Evolutionary conservation across 2,329 filamentous ascomycete species (phyloP).

Genomic region (Cryoendolithus antarcticus): DNA sequence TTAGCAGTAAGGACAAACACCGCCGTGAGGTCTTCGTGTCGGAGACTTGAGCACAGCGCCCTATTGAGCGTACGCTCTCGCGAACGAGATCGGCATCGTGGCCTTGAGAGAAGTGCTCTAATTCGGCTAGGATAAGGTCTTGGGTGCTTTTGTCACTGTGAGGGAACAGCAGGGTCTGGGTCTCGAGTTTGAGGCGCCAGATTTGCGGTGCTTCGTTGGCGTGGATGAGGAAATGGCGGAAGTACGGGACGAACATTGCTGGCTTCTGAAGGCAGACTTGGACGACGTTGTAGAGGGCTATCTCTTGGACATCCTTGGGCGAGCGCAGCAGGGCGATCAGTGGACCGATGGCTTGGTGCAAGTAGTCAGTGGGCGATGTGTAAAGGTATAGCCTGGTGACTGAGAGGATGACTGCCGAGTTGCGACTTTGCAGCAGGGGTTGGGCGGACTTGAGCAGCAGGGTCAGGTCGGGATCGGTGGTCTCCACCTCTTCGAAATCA

Average conservation of each 20-base stretch:
- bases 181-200: conserved; percentile 84
- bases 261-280: conserved; percentile 73
- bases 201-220: conserved; percentile 67
- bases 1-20: conserved; percentile 70
- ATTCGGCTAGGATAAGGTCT: conserved; percentile 76
- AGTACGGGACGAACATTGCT: conserved; percentile 72
- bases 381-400: conserved; percentile 77
- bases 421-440: conserved; percentile 81
- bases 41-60: conserved; percentile 70
- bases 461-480: conserved; percentile 70
- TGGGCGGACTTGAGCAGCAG: conserved; percentile 68
- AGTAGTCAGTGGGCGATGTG: conserved; percentile 66
- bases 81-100: conserved; percentile 66
- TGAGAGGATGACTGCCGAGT: conserved; percentile 81
- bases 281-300: conserved; percentile 88
- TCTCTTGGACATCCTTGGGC: conserved; percentile 74
- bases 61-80: conserved; percentile 85
- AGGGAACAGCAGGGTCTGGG: conserved; percentile 83
- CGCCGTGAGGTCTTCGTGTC: conserved; percentile 60
- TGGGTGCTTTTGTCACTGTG: conserved; percentile 64
- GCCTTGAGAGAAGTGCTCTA: conserved; percentile 80
- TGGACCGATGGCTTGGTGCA: conserved; percentile 65
- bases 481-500: conserved; percentile 42
- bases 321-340: conserved; percentile 75
- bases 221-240: conserved; percentile 78